Base-by-base conservation (phyloP, 2,329 filamentous ascomycete species). In the Colletotrichum navitas region DNA sequence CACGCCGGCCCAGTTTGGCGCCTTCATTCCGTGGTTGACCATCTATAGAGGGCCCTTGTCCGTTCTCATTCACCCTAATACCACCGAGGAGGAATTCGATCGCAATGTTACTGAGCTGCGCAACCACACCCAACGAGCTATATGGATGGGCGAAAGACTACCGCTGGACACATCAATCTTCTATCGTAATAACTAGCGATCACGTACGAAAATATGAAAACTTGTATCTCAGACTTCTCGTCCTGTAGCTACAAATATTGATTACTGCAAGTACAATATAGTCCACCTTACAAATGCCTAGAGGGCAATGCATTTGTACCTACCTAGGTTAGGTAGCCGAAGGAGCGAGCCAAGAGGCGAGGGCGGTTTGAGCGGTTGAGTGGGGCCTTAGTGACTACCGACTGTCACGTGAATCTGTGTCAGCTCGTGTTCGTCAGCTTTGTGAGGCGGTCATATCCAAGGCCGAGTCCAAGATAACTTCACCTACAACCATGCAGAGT, bases 1-100 rank as follows among this genome's bases (percentile, higher is more conserved):
- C 80, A 94, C 91, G 0, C 95, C 94, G 0, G 91, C 90, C 3
- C 93, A 97, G 80, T 97, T 97, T 77, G 94, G 94, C 0, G 94
- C 95, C 0, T 97, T 97, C 77, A 83, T 98, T 49, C 88, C 93
- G 0, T 97, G 94, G 94, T 83, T 97, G 39, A 88, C 93, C 39
- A 89, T 41, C 39, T 91, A 95, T 81, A 87, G 94, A 6, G 94
- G 94, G 0, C 93, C 93, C 2, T 81, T 97, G 72, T 94, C 92
- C 59, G 94, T 85, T 5, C 83, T 98, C 26, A 80, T 97, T 1
- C 95, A 97, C 80, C 94, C 94, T 0, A 97, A 97, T 77, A 94
- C 92, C 0, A 85, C 87, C n/a, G 80, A 83, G 3, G 78, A 80
- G 51, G 78, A 81, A 36, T 76, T 78, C 2, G 26, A 77, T 24